These are phyloP conservation scores for Leccinum disarticulatum DNA, from an alignment of 768 basidiomycete species.

Conservation along the genomic window DNA sequence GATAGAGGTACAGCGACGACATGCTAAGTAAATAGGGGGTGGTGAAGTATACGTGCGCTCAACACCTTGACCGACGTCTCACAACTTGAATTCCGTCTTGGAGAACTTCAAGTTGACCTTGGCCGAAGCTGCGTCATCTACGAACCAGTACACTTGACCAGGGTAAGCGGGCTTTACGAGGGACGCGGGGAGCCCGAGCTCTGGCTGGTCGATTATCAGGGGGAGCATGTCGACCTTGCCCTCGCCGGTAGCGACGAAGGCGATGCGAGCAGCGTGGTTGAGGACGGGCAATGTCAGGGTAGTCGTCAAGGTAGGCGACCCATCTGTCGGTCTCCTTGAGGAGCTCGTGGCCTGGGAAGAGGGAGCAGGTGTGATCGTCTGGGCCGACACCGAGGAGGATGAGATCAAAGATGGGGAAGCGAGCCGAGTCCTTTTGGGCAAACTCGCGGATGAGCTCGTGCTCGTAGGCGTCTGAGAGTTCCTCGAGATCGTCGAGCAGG, in stretches of 20 bases:
- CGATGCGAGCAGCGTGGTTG: slow-evolving; percentile 85
- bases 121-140: slow-evolving; percentile 78
- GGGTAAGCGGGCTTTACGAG: slow-evolving; percentile 75
- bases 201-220: slow-evolving; percentile 76
- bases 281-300: slow-evolving; percentile 92
- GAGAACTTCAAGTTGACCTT: slow-evolving; percentile 62
- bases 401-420: slow-evolving; percentile 97
- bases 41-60: slow-evolving; percentile 5
- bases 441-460: slow-evolving; percentile 86
- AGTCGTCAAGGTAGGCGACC: slow-evolving; percentile 92
- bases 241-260: slow-evolving; percentile 84
- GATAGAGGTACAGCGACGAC: slow-evolving; percentile 13
- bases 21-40: slow-evolving; percentile 14
- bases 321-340: slow-evolving; percentile 87
- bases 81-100: slow-evolving; percentile 59
- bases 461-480: slow-evolving; percentile 80
- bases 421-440: slow-evolving; percentile 88
- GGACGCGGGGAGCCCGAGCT: slow-evolving; percentile 76
- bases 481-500: slow-evolving; percentile 71
- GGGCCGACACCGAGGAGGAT: slow-evolving; percentile 96
- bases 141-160: slow-evolving; percentile 93
- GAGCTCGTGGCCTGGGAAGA: slow-evolving; percentile 92
- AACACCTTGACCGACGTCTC: slow-evolving; percentile 4
- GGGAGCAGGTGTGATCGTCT: slow-evolving; percentile 96
- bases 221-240: slow-evolving; percentile 77